phyloP scores from a whole-genome alignment of 208 protist species.

The Tritrichomonas musculus region DNA sequence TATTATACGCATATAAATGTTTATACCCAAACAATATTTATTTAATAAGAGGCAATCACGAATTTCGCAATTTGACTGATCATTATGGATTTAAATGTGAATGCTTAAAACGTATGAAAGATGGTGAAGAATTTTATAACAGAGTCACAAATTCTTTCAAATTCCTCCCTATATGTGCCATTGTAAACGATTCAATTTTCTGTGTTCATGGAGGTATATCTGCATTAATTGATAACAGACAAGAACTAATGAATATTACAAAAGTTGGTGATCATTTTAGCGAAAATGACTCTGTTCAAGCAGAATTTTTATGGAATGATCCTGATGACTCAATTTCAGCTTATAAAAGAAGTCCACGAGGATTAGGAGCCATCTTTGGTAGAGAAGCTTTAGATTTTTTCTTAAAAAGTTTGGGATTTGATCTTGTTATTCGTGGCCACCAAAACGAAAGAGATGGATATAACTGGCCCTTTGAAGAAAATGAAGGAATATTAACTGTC shows the following conservation, averaged over 20 bases:
- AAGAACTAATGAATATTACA: too few species aligned
- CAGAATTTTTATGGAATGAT: constrained; percentile 63
- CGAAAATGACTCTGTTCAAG: constrained; percentile 61
- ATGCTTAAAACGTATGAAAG: constrained; percentile 45
- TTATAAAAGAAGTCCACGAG: constrained; percentile 90
- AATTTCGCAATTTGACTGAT: constrained; percentile 37
- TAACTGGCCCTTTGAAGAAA: constrained; percentile 92
- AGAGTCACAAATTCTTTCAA: constrained; percentile 67
- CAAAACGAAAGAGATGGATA: constrained; percentile 71
- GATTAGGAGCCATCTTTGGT: constrained; percentile 76
- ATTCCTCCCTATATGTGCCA: constrained; percentile 72
- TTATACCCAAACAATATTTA: constrained; percentile 43
- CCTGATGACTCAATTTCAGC: constrained; percentile 62
- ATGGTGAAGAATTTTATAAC: constrained; percentile 38
- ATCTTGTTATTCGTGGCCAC: constrained; percentile 70
- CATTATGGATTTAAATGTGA: constrained; percentile 47
- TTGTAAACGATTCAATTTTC: constrained; percentile 70
- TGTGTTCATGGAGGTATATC: constrained; percentile 77
- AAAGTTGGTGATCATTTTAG: background rate
- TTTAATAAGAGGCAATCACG: constrained; percentile 50
- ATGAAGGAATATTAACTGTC: constrained; percentile 94
- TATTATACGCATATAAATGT: constrained; percentile 39
- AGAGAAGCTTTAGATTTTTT: constrained; percentile 92
- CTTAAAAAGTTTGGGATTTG: constrained; percentile 92
- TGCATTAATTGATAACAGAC: constrained; percentile 64